These are phyloP conservation scores for Stramenopiles sp. DNA, from an alignment of 352 stramenopile species.

Conservation along the genomic window DNA sequence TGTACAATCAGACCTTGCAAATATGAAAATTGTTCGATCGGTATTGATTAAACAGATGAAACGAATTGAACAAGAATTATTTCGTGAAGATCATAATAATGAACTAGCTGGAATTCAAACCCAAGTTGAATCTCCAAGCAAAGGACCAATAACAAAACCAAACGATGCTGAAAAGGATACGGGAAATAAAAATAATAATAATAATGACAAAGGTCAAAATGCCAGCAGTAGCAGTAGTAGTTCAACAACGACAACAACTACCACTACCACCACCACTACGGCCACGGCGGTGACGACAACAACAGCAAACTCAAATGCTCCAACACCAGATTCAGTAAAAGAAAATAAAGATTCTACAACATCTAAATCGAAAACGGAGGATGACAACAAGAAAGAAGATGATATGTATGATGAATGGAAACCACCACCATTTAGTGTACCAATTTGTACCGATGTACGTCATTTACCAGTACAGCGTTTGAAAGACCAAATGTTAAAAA, in stretches of 20 bases:
- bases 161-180: too few relatives aligned
- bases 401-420: constrained; percentile 12
- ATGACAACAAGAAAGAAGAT: neutral
- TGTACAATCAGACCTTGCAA: neutral
- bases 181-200: too few relatives aligned
- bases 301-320: too few relatives aligned
- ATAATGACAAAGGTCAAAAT: too few relatives aligned
- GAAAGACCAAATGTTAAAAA: constrained; percentile 13
- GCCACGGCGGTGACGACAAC: too few relatives aligned
- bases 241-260: too few relatives aligned
- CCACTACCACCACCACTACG: too few relatives aligned
- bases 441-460: constrained; percentile 21
- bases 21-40: neutral
- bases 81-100: neutral
- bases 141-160: neutral
- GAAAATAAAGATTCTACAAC: too few relatives aligned
- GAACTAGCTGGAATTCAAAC: neutral
- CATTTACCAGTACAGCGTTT: constrained; percentile 22
- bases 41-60: neutral
- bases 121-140: neutral
- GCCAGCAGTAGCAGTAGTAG: too few relatives aligned
- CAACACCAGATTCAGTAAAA: too few relatives aligned
- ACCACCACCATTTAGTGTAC: constrained; percentile 19
- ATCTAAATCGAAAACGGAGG: too few relatives aligned
- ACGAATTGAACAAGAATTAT: neutral